Base-by-base conservation (phyloP, 345 rosid genomes). In the Gossypium turneri region DNA sequence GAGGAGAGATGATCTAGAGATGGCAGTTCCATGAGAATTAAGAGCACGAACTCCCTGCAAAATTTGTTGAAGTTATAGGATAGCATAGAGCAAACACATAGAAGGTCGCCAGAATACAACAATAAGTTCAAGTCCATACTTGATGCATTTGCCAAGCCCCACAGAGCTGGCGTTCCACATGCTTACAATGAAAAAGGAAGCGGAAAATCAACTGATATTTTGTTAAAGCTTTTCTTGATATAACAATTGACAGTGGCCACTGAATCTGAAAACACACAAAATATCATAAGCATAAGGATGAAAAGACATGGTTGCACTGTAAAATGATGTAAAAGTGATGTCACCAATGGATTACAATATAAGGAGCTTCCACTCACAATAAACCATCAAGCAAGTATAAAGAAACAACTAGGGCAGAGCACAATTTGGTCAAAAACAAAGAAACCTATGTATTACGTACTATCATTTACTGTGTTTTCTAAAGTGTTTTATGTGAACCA, bases 101-200 rank as follows among this genome's bases (percentile, higher is more conserved):
- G 68, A 56, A 72, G 9, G 41, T 47, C 12, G 68, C 7, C 58
- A 67, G 38, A 38, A 47, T 53, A 67, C 41, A 77, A 45, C 25
- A 68, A 57, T 67, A 52, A 67, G 74, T 58, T 65, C 16, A 67
- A 76, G 67, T 72, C 76, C 86, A 53, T 91, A 91, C 99, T 84
- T 93, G 99, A 88, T 93, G 99, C 84, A 88, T 81, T 78, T 95
- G 99, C 99, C 98, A 95, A 59, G 99, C 89, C 78, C 89, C 92
- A 84, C 93, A 89, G 72, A 95, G 96, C 81, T 95, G 98, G 74
- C 98, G 98, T 71, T 95, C 97, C 70, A 93, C 94, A 81, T 95
- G 97, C 75, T 95, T 95, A 84, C 97, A 95, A 73, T 87, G 96
- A 74, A 95, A 95, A 63, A 95, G 84, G 84, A 87, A 90, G 77